phyloP scores from a whole-genome alignment of 768 basidiomycete genomes.

The Aureoboletus auriporus region DNA sequence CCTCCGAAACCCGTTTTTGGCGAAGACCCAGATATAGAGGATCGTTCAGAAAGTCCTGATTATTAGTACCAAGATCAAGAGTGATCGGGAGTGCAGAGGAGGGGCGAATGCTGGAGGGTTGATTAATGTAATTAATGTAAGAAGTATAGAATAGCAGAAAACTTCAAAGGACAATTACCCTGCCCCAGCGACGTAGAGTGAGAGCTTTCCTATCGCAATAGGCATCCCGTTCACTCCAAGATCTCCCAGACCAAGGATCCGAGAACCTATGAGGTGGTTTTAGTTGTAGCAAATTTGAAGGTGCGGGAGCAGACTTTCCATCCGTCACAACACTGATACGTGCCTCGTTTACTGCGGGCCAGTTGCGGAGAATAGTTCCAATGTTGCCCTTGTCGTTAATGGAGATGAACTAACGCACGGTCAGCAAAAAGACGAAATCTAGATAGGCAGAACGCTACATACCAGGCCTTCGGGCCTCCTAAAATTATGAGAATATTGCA shows the following conservation, averaged over 20 bases:
- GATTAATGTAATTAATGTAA: constrained; percentile 4
- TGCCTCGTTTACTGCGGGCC: constrained; percentile 71
- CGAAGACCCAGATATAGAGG: constrained; percentile 87
- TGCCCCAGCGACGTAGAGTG: constrained; percentile 85
- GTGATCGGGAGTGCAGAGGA: constrained; percentile 77
- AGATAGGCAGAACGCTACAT: constrained; percentile 14
- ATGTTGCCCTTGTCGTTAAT: constrained; percentile 83
- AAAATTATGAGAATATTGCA: constrained; percentile 79
- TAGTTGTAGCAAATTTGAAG: not conserved
- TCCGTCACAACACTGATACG: constrained; percentile 92
- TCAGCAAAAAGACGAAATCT: constrained; percentile 3
- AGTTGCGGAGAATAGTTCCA: constrained; percentile 61
- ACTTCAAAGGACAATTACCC: constrained; percentile 47
- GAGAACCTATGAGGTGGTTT: constrained; percentile 49
- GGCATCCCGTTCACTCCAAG: constrained; percentile 84
- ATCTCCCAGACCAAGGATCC: constrained; percentile 86
- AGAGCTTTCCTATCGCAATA: constrained; percentile 90
- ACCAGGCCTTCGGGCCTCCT: constrained; percentile 72
- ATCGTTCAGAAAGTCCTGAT: constrained; percentile 71
- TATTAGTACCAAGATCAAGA: constrained; percentile 90
- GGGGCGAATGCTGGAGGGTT: constrained; percentile 58
- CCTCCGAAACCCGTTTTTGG: constrained; percentile 58
- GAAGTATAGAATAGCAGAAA: not conserved
- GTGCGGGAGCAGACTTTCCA: constrained; percentile 39
- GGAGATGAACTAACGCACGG: constrained; percentile 58